Conservation (phyloP, 495 filamentous ascomycete species). For the Aspergillus sparsus region DNA sequence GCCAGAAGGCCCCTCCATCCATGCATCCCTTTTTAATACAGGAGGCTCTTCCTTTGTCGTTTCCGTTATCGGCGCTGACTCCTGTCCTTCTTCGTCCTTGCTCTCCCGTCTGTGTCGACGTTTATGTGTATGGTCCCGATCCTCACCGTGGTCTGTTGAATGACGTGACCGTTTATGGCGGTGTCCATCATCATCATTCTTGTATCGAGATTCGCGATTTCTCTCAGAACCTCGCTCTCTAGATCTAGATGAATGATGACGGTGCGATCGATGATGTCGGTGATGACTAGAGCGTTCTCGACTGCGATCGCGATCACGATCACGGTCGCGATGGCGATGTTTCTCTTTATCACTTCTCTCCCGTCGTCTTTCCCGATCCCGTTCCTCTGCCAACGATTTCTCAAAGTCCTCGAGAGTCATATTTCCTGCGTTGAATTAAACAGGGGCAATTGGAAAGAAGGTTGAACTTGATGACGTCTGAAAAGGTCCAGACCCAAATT, state of each 20-base stretch:
- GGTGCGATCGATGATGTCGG: slow-evolving; percentile 43
- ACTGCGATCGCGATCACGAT: slow-evolving; percentile 45
- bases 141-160: slow-evolving; percentile 45
- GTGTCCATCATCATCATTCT: slow-evolving; percentile 49
- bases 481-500: slow-evolving; percentile 38
- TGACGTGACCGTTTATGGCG: slow-evolving; percentile 58
- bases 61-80: slow-evolving; percentile 25
- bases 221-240: slow-evolving; percentile 37
- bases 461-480: slow-evolving; percentile 25
- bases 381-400: slow-evolving; percentile 47
- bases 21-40: slow-evolving; percentile 69
- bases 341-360: slow-evolving; percentile 40
- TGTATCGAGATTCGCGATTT: slow-evolving; percentile 37
- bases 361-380: slow-evolving; percentile 42
- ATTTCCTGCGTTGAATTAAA: slow-evolving; percentile 17
- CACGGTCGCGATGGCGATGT: slow-evolving; percentile 35
- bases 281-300: slow-evolving; percentile 41
- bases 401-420: slow-evolving; percentile 60
- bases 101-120: slow-evolving; percentile 30
- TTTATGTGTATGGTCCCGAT: slow-evolving; percentile 40
- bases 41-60: slow-evolving; percentile 40
- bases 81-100: slow-evolving; percentile 30
- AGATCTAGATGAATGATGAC: slow-evolving; percentile 49
- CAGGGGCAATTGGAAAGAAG: slow-evolving; percentile 11
- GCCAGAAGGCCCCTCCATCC: slow-evolving; percentile 89